Base-by-base conservation (phyloP, 225 moss, liverwort and hornwort genomes). In the Bryoerythrophyllum caledonicum region DNA sequence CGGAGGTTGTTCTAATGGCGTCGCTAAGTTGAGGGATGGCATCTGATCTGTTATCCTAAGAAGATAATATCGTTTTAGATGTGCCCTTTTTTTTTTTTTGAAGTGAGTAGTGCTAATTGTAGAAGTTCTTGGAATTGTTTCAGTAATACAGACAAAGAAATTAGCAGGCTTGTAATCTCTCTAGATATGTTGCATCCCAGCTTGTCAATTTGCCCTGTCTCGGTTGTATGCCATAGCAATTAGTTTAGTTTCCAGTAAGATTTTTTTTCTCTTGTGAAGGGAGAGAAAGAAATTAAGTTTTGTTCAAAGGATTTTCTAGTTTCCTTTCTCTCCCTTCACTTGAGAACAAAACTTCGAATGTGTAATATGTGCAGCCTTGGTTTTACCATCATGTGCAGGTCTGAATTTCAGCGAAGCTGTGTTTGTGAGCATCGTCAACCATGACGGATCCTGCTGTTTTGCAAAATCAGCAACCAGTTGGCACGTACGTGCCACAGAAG, bases 391-490 rank as follows among this genome's bases (percentile, higher is more conserved):
- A 2, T 68, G 37, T 73, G 70, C 44, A 82, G 78, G 70, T 12
- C 44, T 27, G 12, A 21, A 12, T 35, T 35, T 74, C 9, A 6
- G 43, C 0, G 69, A 69, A 20, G 40, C n/a, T 1, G 65, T 70
- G 1, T 65, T 13, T 27, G 8, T 4, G 6, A 51, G 16, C 27
- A 49, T 82, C 8, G 28, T n/a, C 16, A 78, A 74, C 21, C 78
- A 78, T 16, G 71, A 64, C 0, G 82, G 82, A 19, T 60, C 82
- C 0, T 78, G 78, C 16, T 70, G 78, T 10, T 78, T 64, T 0
- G 69, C 82, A 2, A 82, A 82, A 74, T 78, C 82, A 14, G 35
- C 74, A 0, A 60, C 82, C 12, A 82, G 82, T 21, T 78, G 82
- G 82, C 70, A 78, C 28, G 82, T 70, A 65, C 41, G 62, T 57